Percentiles rank a stretch among this genome's conserved stretches.
phyloP scores from a whole-genome alignment of 176 grass and related monocot genomes.

The Elaeis guineensis region DNA sequence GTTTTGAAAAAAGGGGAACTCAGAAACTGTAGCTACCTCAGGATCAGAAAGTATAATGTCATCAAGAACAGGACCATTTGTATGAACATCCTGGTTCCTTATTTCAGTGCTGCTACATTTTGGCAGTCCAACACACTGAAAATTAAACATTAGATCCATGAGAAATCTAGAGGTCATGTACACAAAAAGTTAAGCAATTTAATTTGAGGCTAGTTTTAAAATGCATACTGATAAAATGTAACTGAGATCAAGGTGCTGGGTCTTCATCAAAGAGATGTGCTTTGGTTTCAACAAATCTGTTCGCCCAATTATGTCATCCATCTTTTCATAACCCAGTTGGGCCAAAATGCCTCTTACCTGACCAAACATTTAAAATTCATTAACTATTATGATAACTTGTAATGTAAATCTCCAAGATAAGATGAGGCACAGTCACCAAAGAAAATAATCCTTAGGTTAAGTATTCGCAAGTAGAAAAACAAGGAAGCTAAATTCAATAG shows the following conservation, averaged over 20 bases:
- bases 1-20: too few relatives aligned
- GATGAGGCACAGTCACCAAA: too few relatives aligned
- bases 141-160: constrained; percentile 9
- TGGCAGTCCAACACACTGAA: constrained; percentile 68
- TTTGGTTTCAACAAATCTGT: constrained; percentile 80
- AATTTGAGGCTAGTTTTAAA: constrained; percentile 7
- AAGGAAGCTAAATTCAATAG: too few relatives aligned
- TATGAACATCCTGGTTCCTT: constrained; percentile 90
- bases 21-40: constrained; percentile 29
- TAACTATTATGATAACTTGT: too few relatives aligned
- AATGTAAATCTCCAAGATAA: too few relatives aligned
- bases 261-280: constrained; percentile 88
- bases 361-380: constrained; percentile 13
- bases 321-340: constrained; percentile 90
- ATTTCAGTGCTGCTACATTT: constrained; percentile 89
- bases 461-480: constrained; percentile 4
- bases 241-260: constrained; percentile 80
- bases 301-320: constrained; percentile 91
- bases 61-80: constrained; percentile 91
- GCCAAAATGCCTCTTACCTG: constrained; percentile 85
- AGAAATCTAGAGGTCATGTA: neutral
- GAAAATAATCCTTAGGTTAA: neutral
- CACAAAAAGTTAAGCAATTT: neutral
- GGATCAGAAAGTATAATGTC: constrained; percentile 81
- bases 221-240: constrained; percentile 67